Evolutionary conservation across 176 grass and related monocot species (phyloP).

Genomic region (Alloteropsis semialata): DNA sequence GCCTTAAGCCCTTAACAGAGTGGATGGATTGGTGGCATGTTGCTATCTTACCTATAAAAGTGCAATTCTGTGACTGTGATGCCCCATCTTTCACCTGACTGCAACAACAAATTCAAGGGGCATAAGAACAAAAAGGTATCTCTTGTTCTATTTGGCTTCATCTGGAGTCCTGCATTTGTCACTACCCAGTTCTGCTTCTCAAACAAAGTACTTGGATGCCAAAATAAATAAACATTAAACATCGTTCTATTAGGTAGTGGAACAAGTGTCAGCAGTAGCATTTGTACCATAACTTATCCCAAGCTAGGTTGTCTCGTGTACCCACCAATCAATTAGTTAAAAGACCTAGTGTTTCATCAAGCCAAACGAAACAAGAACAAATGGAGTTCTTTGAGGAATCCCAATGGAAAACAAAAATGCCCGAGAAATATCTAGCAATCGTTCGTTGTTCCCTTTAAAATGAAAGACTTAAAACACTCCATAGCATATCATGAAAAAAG

Average conservation of each 20-base stretch:
- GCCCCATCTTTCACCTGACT: neutral
- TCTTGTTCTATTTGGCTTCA: neutral
- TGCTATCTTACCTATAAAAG: constrained; percentile 27
- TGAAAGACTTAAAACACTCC: neutral
- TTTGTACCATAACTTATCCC: neutral
- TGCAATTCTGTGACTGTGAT: neutral
- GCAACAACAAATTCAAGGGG: constrained; percentile 7
- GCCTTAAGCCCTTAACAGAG: neutral
- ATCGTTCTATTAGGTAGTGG: neutral
- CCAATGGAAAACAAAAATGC: neutral
- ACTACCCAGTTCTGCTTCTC: neutral
- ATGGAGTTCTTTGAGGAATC: no score
- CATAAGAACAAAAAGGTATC: neutral
- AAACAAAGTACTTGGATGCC: neutral
- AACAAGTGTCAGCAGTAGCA: neutral
- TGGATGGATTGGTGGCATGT: constrained; percentile 22
- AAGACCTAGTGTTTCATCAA: neutral
- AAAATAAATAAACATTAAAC: neutral
- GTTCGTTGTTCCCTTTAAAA: neutral
- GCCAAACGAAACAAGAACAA: neutral
- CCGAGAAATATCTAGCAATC: neutral
- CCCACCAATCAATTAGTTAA: neutral
- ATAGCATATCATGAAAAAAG: neutral
- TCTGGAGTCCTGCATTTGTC: neutral
- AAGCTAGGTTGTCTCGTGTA: neutral